Conservation (phyloP, 2,329 filamentous ascomycete genomes). For the Coccinonectria pachysandricola region DNA sequence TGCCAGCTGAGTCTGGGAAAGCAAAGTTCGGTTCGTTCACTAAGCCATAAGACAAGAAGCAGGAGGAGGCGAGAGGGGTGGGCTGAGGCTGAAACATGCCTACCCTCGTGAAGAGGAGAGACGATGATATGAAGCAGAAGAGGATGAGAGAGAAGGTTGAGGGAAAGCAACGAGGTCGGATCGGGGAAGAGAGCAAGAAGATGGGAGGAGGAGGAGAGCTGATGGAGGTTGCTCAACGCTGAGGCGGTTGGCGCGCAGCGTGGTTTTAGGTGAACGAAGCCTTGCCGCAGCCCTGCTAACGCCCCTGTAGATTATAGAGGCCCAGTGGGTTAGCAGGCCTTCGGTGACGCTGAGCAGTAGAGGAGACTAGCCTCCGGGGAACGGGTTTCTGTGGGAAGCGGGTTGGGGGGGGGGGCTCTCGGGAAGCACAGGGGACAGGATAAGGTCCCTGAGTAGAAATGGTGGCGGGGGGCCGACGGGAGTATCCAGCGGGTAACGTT, state of each 20-base stretch:
- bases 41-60: slow-evolving; percentile 31
- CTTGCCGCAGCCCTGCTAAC: slow-evolving; percentile 7
- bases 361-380: too few species aligned
- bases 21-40: slow-evolving; percentile 19
- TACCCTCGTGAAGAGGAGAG: slow-evolving; percentile 7
- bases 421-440: too few species aligned
- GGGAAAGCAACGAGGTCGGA: slow-evolving; percentile 3
- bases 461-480: too few species aligned
- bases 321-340: too few species aligned
- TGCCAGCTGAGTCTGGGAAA: slow-evolving; percentile 16
- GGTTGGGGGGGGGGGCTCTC: too few species aligned
- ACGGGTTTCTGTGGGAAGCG: too few species aligned
- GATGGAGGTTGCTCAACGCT: slow-evolving; percentile 1
- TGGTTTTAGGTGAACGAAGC: slow-evolving; percentile 8
- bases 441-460: too few species aligned
- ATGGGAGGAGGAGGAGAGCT: slow-evolving; percentile 7
- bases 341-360: too few species aligned
- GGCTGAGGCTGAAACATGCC: slow-evolving; percentile 48
- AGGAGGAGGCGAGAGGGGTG: slow-evolving; percentile 36
- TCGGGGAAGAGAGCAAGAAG: slow-evolving; percentile 7
- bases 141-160: slow-evolving; percentile 7
- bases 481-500: too few species aligned
- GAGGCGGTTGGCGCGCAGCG: slow-evolving; percentile 8
- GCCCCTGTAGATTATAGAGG: too few species aligned
- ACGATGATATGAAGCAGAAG: slow-evolving; percentile 5